Conservation (phyloP, 768 basidiomycete genomes). For the Trametes maxima region DNA sequence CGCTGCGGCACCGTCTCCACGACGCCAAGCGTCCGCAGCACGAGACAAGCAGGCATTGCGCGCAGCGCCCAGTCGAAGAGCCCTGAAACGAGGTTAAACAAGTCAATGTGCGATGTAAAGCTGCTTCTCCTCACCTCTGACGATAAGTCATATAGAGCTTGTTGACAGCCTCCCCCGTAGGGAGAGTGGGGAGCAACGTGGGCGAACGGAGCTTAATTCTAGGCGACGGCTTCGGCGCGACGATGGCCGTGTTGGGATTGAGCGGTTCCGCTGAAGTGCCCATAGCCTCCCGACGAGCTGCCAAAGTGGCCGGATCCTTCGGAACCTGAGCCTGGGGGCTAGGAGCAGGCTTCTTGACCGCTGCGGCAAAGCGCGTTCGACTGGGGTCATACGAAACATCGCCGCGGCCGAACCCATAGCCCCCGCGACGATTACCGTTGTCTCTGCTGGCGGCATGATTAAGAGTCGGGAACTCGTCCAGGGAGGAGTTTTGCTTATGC, state of each 20-base stretch:
- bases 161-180: slow-evolving; percentile 82
- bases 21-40: slow-evolving; percentile 94
- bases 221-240: slow-evolving; percentile 81
- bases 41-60: slow-evolving; percentile 92
- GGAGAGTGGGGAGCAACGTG: slow-evolving; percentile 81
- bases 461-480: slow-evolving; percentile 77
- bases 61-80: slow-evolving; percentile 89
- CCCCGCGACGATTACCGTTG: slow-evolving; percentile 43
- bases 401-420: slow-evolving; percentile 37
- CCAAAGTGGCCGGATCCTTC: slow-evolving; percentile 42
- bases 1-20: slow-evolving; percentile 94
- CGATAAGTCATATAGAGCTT: slow-evolving; percentile 88
- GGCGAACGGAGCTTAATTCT: slow-evolving; percentile 85
- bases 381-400: slow-evolving; percentile 68
- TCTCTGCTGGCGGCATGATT: slow-evolving; percentile 32
- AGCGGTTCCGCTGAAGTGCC: slow-evolving; percentile 62
- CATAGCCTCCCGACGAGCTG: slow-evolving; percentile 58
- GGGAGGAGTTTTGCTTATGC: slow-evolving; percentile 37
- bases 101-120: not conserved
- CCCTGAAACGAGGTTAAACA: slow-evolving; percentile 42
- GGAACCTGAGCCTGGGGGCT: slow-evolving; percentile 25
- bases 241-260: slow-evolving; percentile 66
- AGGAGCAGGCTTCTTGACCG: slow-evolving; percentile 72
- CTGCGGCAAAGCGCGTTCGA: slow-evolving; percentile 86
- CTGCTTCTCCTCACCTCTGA: slow-evolving; percentile 33